These are phyloP conservation scores for Beauveria pseudobassiana DNA, from an alignment of 2,329 filamentous ascomycete genomes.

Conservation along the genomic window DNA sequence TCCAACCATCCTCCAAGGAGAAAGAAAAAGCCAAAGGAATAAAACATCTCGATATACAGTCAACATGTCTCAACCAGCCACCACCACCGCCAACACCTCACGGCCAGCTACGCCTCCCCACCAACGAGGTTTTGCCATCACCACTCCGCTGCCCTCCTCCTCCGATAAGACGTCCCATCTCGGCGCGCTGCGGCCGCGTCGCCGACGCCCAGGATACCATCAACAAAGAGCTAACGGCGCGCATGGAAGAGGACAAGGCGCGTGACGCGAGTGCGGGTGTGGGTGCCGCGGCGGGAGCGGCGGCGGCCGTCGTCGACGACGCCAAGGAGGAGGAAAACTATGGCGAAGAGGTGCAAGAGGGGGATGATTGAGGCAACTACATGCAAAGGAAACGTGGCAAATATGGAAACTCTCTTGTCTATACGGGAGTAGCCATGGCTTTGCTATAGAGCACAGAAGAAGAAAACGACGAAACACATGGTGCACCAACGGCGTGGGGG, in stretches of 20 bases:
- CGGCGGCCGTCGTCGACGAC: slow-evolving; percentile 36
- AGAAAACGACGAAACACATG: background rate
- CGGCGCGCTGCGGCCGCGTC: slow-evolving; percentile 47
- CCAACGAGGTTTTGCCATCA: slow-evolving; percentile 40
- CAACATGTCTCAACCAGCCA: slow-evolving; percentile 14
- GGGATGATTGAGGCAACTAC: slow-evolving; percentile 34
- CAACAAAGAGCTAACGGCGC: slow-evolving; percentile 62
- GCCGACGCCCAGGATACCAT: slow-evolving; percentile 54
- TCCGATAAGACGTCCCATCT: slow-evolving; percentile 54
- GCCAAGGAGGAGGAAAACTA: slow-evolving; percentile 68
- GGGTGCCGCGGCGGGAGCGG: slow-evolving; percentile 12
- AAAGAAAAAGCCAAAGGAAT: background rate
- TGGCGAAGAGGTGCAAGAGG: slow-evolving; percentile 73
- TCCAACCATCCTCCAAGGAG: background rate
- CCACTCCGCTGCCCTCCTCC: slow-evolving; percentile 29
- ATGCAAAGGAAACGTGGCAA: background rate
- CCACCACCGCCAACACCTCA: slow-evolving; percentile 23
- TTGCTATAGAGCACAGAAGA: background rate
- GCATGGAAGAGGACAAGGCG: slow-evolving; percentile 67
- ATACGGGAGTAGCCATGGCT: background rate
- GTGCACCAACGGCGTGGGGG: slow-evolving; percentile 1
- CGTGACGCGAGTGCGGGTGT: slow-evolving; percentile 28
- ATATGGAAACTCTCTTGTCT: too few species aligned
- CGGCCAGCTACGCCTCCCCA: slow-evolving; percentile 47
- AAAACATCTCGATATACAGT: background rate